Evolutionary conservation across 129 eudicot species (phyloP).

Genomic region (Gnaphalium uliginosum): DNA sequence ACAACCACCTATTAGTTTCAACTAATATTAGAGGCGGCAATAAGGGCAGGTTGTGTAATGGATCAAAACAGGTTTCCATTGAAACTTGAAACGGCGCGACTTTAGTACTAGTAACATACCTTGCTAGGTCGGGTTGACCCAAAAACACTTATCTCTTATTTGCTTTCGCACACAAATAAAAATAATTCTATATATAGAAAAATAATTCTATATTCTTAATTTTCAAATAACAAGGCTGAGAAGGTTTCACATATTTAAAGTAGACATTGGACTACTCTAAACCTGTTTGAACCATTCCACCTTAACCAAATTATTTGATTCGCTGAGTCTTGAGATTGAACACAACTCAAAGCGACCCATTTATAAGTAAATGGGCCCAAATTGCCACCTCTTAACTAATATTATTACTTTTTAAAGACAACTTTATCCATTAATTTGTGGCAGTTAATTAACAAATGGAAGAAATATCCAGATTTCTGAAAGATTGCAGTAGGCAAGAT

Average conservation of each 20-base stretch:
- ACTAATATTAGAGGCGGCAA: background rate
- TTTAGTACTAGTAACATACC: too few relatives aligned
- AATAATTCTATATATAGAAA: background rate
- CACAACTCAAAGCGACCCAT: background rate
- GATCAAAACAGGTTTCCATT: too few relatives aligned
- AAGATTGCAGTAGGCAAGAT: conserved; percentile 9
- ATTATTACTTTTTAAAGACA: background rate
- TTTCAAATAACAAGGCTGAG: background rate
- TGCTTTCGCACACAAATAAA: background rate
- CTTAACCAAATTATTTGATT: background rate
- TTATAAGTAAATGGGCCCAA: background rate
- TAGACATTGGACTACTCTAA: background rate
- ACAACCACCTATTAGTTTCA: background rate
- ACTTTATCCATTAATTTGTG: background rate
- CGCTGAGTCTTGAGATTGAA: background rate
- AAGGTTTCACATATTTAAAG: background rate
- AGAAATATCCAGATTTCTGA: background rate
- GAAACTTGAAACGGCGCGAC: too few relatives aligned
- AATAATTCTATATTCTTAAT: background rate
- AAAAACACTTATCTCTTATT: background rate
- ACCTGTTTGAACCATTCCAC: background rate
- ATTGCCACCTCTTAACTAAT: conserved; percentile 5
- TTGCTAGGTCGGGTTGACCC: too few relatives aligned
- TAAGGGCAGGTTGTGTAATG: too few relatives aligned
- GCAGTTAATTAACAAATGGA: background rate